Percentiles rank a stretch among this genome's conserved stretches.
Conservation (phyloP, 2,329 filamentous ascomycete species). For the Hymenoscyphus repandus region DNA sequence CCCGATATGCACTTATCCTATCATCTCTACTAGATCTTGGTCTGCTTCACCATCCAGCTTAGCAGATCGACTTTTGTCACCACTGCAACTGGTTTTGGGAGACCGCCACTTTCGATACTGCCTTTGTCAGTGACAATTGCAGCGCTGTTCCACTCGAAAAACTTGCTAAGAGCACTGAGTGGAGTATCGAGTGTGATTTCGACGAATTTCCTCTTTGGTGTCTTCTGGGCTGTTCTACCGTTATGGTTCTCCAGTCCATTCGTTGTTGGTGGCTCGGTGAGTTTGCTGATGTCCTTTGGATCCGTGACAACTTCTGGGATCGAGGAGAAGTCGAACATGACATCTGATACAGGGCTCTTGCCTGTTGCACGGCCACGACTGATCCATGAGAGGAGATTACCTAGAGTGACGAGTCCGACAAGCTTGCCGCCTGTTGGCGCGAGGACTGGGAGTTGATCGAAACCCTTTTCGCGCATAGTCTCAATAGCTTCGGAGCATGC, state of each 20-base stretch:
- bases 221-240: conserved; percentile 34
- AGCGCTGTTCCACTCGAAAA: conserved; percentile 97
- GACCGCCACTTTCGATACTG: conserved; percentile 39
- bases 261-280: conserved; percentile 29
- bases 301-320: conserved; percentile 90
- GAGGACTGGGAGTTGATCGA: conserved; percentile 93
- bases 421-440: conserved; percentile 64
- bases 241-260: conserved; percentile 21
- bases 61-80: conserved; percentile 96
- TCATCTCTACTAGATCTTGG: conserved; percentile 26
- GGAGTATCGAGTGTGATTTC: conserved; percentile 92
- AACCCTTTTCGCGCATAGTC: conserved; percentile 96
- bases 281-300: conserved; percentile 55
- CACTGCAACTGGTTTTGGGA: conserved; percentile 76
- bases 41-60: conserved; percentile 79
- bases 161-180: conserved; percentile 76
- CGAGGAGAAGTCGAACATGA: conserved; percentile 95
- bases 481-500: conserved; percentile 85
- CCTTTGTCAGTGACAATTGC: conserved; percentile 83
- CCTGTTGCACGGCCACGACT: conserved; percentile 74
- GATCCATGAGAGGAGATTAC: conserved; percentile 88
- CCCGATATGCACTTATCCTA: background rate
- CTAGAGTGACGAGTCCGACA: conserved; percentile 88
- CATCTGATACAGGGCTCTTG: conserved; percentile 69
- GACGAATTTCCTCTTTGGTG: conserved; percentile 68